Evolutionary conservation across 106 monocot genomes (phyloP), one percentile per base, ranked within the genome.

Genomic region (Triglochin maritima): DNA sequence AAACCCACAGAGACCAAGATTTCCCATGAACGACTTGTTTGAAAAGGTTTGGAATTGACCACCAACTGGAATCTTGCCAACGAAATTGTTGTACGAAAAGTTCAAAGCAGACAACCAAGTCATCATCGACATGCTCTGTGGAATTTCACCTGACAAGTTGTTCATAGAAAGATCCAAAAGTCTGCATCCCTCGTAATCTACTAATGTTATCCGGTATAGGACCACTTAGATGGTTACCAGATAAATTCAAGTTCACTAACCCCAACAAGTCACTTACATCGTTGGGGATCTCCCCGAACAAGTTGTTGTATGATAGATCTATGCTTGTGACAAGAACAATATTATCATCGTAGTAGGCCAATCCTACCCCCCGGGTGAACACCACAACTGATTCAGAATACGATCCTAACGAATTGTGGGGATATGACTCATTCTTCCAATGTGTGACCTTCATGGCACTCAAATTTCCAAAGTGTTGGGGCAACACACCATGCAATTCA

Each of bases 141-240:
- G 77, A 49, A 82, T 78, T 7, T 9, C 49, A 46, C 81, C 81
- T 3, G 62, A 56, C 5, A 81, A 12, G 5, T 64, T 14, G 51
- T 81, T 81, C 0, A 45, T 51, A n/a, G 74, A 82, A 3, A 82
- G 50, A 48, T 78, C 78, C 9, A 78, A 65, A n/a, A 17, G 56
- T 70, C 50, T 82, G 70, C 4, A 82, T 15, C 4, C 12, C n/a
- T 49, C 9, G 43, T 44, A 82, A 12, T 11, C 2, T 54, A 44
- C 47, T 47, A 10, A 82, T 66, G 2, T 49, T 66, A 12, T 49
- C 17, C 9, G 71, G 79, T 3, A 83, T 83, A n/a, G 7, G 10
- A 7, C 82, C 50, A 1, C 7, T 79, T 45, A 78, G 10, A 46
- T 66, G 17, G 58, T 78, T 82, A 5, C 62, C 6, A n/a, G 78